These are phyloP conservation scores for Entomortierella lignicola DNA, from an alignment of 192 early-diverging fungal species.

Conservation along the genomic window DNA sequence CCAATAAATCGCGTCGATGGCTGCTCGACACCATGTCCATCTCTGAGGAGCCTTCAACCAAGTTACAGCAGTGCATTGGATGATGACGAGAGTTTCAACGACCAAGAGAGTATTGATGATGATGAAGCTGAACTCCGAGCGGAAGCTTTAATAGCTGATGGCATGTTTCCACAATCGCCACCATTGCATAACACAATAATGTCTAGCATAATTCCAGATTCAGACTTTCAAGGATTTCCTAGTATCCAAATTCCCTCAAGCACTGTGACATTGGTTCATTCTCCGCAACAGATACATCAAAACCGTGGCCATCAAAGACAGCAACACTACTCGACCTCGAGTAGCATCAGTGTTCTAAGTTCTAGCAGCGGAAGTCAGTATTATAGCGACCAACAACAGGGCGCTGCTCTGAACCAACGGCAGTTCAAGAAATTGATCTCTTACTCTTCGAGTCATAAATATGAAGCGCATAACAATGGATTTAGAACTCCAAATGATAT, in stretches of 20 bases:
- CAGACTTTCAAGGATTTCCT: background rate
- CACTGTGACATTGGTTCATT: too few relatives aligned
- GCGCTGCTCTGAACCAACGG: slow-evolving; percentile 9
- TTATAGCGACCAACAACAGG: background rate
- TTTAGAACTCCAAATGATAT: background rate
- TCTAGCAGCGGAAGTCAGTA: background rate
- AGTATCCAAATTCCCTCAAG: too few relatives aligned
- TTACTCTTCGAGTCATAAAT: slow-evolving; percentile 24
- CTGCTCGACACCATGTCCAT: background rate
- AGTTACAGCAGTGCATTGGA: background rate
- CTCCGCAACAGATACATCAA: too few relatives aligned
- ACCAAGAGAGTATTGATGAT: slow-evolving; percentile 38
- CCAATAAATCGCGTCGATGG: background rate
- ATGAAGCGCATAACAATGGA: background rate
- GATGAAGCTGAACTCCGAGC: slow-evolving; percentile 46
- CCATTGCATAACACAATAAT: background rate
- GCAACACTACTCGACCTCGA: background rate
- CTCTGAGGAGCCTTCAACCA: background rate
- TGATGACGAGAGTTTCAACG: slow-evolving; percentile 27
- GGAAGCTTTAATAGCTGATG: slow-evolving; percentile 32
- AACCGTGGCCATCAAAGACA: too few relatives aligned
- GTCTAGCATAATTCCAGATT: background rate
- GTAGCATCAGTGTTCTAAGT: background rate
- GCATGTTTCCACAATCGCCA: slow-evolving; percentile 21
- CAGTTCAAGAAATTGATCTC: slow-evolving; percentile 14